phyloP scores from a whole-genome alignment of 2,329 filamentous ascomycete genomes.

The Alternaria brassicicola region DNA sequence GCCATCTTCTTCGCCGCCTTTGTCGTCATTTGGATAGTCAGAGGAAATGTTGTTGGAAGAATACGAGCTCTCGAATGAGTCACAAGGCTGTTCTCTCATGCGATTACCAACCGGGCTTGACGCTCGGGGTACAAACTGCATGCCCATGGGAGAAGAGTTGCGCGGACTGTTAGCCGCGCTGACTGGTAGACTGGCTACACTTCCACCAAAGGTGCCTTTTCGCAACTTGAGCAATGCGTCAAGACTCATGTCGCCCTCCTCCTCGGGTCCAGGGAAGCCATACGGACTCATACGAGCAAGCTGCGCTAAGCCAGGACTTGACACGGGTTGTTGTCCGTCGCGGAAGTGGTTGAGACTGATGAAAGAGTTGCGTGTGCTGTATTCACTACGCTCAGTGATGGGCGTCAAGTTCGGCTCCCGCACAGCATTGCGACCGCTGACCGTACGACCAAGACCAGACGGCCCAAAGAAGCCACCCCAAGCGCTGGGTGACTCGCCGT shows the following conservation, averaged over 20 bases:
- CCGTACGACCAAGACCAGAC: slow-evolving; percentile 68
- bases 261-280: slow-evolving; percentile 59
- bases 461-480: slow-evolving; percentile 91
- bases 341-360: slow-evolving; percentile 69
- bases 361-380: slow-evolving; percentile 91
- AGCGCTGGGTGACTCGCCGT: slow-evolving; percentile 64
- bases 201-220: slow-evolving; percentile 79
- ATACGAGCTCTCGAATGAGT: slow-evolving; percentile 34
- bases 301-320: slow-evolving; percentile 78
- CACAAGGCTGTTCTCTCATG: slow-evolving; percentile 37
- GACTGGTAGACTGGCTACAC: slow-evolving; percentile 70
- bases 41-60: slow-evolving; percentile 25
- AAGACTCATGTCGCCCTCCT: slow-evolving; percentile 74
- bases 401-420: slow-evolving; percentile 92
- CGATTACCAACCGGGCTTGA: slow-evolving; percentile 38
- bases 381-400: slow-evolving; percentile 94
- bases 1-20: slow-evolving; percentile 26
- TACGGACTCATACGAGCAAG: slow-evolving; percentile 65
- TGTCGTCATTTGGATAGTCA: slow-evolving; percentile 20
- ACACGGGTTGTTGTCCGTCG: slow-evolving; percentile 58
- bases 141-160: slow-evolving; percentile 48
- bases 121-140: slow-evolving; percentile 40
- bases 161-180: slow-evolving; percentile 53
- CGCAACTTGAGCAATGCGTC: slow-evolving; percentile 75
- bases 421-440: slow-evolving; percentile 67